phyloP scores from a whole-genome alignment of 352 stramenopile genomes.

The Pythium sukuiense region DNA sequence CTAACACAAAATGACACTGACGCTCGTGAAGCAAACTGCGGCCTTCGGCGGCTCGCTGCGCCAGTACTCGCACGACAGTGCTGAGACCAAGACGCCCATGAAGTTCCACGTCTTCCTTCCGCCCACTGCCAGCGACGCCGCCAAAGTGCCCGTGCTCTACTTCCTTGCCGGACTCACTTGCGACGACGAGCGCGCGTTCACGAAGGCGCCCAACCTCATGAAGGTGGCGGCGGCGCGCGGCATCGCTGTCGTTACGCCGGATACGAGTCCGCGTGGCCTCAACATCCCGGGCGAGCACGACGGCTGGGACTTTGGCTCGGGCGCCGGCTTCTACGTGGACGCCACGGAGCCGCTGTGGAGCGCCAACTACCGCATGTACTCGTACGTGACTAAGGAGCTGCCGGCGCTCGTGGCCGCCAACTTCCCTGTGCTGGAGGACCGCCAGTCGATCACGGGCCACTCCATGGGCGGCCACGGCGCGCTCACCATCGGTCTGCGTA shows the following conservation, averaged over 20 bases:
- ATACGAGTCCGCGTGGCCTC: slow-evolving; percentile 94
- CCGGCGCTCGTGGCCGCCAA: slow-evolving; percentile 86
- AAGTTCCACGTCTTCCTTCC: slow-evolving; percentile 91
- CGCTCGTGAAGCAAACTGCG: slow-evolving; percentile 76
- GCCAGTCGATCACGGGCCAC: slow-evolving; percentile 94
- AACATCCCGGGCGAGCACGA: slow-evolving; percentile 94
- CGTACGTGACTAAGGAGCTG: slow-evolving; percentile 96
- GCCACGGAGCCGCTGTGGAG: slow-evolving; percentile 93
- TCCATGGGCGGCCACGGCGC: slow-evolving; percentile 97
- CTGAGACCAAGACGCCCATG: slow-evolving; percentile 85
- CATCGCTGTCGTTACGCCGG: slow-evolving; percentile 94
- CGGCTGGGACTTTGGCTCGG: slow-evolving; percentile 95
- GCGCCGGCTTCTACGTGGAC: slow-evolving; percentile 98
- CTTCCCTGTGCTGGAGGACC: slow-evolving; percentile 83
- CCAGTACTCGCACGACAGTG: slow-evolving; percentile 84
- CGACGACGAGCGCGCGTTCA: slow-evolving; percentile 95
- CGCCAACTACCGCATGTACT: slow-evolving; percentile 97
- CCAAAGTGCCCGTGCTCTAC: slow-evolving; percentile 90
- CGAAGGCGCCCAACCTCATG: slow-evolving; percentile 93
- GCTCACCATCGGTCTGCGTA: slow-evolving; percentile 93
- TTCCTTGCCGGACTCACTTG: slow-evolving; percentile 97
- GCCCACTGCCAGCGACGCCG: slow-evolving; percentile 48
- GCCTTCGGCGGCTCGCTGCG: slow-evolving; percentile 81
- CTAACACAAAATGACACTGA: slow-evolving; percentile 33
- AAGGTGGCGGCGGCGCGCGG: slow-evolving; percentile 86